Evolutionary conservation across 2,329 filamentous ascomycete genomes (phyloP).

Genomic region (Clarireedia paspali): DNA sequence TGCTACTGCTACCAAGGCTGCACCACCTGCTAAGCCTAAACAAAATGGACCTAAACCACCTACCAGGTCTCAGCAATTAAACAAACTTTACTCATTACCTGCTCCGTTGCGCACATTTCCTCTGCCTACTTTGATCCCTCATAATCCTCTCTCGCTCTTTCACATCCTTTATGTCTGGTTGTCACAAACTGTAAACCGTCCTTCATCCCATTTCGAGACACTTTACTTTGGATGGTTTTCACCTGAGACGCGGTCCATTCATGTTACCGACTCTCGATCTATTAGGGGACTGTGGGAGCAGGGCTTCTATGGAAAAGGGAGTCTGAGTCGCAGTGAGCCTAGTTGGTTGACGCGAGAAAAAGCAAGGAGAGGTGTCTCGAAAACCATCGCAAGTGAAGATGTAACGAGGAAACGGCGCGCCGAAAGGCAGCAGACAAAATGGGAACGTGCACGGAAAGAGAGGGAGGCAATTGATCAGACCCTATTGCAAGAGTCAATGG

Average conservation of each 20-base stretch:
- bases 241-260: constrained; percentile 71
- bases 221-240: constrained; percentile 73
- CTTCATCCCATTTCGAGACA: constrained; percentile 54
- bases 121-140: constrained; percentile 80
- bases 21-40: constrained; percentile 8
- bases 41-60: constrained; percentile 14
- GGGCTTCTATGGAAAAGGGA: constrained; percentile 96
- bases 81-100: constrained; percentile 74
- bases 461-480: constrained; percentile 75
- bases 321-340: constrained; percentile 85
- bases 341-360: constrained; percentile 85
- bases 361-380: constrained; percentile 56
- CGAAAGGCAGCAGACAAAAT: constrained; percentile 77
- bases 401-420: constrained; percentile 68
- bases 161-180: constrained; percentile 73
- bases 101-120: constrained; percentile 76
- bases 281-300: constrained; percentile 87
- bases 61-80: constrained; percentile 40
- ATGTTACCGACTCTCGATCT: constrained; percentile 68
- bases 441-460: constrained; percentile 83
- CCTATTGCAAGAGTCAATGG: constrained; percentile 43
- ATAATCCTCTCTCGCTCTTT: constrained; percentile 83
- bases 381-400: constrained; percentile 71
- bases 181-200: constrained; percentile 59
- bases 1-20: constrained; percentile 1